Evolutionary conservation across 2,329 filamentous ascomycete species (phyloP).

Genomic region (Cordyceps militaris): DNA sequence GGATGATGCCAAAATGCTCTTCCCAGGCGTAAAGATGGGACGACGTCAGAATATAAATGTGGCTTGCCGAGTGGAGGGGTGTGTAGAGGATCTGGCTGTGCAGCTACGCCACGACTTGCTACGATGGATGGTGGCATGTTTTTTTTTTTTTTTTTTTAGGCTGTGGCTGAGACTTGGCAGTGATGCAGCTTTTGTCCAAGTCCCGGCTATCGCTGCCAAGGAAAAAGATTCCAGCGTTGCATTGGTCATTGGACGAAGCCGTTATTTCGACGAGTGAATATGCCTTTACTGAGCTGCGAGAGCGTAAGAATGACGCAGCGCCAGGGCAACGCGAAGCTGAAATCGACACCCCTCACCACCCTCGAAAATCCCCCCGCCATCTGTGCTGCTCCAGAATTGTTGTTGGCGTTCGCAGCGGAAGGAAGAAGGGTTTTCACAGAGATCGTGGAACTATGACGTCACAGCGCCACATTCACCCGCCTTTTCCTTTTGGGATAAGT

Average conservation of each 20-base stretch:
- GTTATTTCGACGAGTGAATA: not conserved
- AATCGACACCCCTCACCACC: not conserved
- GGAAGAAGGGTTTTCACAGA: not conserved
- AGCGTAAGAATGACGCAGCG: not conserved
- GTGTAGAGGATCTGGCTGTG: not conserved
- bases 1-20: not conserved
- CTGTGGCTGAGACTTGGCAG: too few species aligned
- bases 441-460: conserved; percentile 4
- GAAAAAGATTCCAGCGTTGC: not conserved
- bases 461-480: not conserved
- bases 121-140: not conserved
- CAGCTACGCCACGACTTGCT: not conserved
- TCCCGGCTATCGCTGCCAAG: too few species aligned
- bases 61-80: conserved; percentile 7
- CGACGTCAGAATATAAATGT: conserved; percentile 9
- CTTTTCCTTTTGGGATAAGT: not conserved
- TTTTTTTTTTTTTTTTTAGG: too few species aligned
- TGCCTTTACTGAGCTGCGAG: not conserved
- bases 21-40: not conserved
- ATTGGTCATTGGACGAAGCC: not conserved
- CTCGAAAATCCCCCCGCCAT: not conserved
- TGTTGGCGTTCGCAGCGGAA: not conserved
- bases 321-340: not conserved
- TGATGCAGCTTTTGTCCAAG: too few species aligned
- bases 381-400: not conserved